Evolutionary conservation across 2,329 filamentous ascomycete species (phyloP), one percentile per base, ranked within the genome.

Genomic region (Gremmenia infestans): DNA sequence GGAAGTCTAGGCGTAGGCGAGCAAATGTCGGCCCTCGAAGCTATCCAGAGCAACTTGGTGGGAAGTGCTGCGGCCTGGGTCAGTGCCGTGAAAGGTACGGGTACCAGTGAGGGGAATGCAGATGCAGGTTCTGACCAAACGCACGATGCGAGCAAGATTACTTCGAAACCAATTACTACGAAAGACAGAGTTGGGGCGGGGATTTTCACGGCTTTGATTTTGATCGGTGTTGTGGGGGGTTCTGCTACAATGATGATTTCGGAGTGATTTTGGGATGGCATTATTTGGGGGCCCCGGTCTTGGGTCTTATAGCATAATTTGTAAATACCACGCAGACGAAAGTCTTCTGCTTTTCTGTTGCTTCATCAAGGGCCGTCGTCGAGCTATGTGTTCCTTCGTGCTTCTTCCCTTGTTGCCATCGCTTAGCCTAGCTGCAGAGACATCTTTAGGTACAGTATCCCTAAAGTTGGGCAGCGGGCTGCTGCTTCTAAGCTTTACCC

Each of bases 11-110:
- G 86, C 3, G 80, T 88, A 1, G 86, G 86, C 4, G 84, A 88
- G 69, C 85, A 89, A 70, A 89, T 89, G 86, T 77, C 82, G 1
- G 85, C 81, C 5, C 72, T 89, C 68, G 84, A 88, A 61, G 76
- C 87, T 8, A 79, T 83, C 51, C 69, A 74, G 54, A 74, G 73
- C 37, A 68, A 75, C 49, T 66, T 78, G 28, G 61, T 69, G 9
- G 59, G 61, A 22, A 50, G 53, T 8, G 70, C 74, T 0, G 59
- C 65, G 4, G 71, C 72, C 2, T 64, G 60, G 53, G 60, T 56
- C 17, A 61, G 40, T 68, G 59, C 54, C 7, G 62, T 75, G 12
- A 76, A 78, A 55, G 63, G 65, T 1, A 80, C 75, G 14, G 81
- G 81, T 50, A 68, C 59, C 17, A 68, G 66, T 48, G n/a, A 50